These are phyloP conservation scores for Neurospora sp. DNA, from an alignment of 495 filamentous ascomycete species.

Conservation along the genomic window DNA sequence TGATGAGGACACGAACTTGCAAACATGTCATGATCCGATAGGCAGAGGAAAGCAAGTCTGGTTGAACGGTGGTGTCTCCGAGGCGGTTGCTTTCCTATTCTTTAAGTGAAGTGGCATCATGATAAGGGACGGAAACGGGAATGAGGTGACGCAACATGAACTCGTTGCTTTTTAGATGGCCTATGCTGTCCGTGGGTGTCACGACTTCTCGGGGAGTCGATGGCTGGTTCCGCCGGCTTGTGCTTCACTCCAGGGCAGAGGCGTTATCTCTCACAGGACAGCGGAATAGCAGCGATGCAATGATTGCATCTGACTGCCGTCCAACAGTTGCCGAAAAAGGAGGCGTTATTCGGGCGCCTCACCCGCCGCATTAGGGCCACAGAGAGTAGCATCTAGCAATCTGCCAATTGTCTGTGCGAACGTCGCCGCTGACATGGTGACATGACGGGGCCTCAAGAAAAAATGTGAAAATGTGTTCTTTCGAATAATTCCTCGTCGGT, in stretches of 20 bases:
- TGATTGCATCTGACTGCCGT: background rate
- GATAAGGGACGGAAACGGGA: background rate
- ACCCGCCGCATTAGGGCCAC: background rate
- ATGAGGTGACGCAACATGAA: background rate
- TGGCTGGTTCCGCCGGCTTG: background rate
- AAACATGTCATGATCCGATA: background rate
- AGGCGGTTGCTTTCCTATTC: background rate
- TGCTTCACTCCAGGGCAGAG: background rate
- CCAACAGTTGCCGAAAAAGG: background rate
- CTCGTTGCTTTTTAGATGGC: background rate
- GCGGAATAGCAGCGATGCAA: background rate
- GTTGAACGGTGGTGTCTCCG: background rate
- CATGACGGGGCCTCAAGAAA: background rate
- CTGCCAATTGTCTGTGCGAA: background rate
- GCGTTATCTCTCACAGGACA: background rate
- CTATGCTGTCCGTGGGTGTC: background rate
- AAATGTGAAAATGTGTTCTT: background rate
- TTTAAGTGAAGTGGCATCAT: background rate
- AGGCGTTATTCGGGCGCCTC: background rate
- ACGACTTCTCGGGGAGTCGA: background rate
- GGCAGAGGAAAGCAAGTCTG: background rate
- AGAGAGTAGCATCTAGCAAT: background rate
- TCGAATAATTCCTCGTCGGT: background rate
- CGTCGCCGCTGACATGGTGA: background rate
- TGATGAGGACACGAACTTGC: background rate